phyloP scores from a whole-genome alignment of 768 basidiomycete species.

The Boletus barrowsii region DNA sequence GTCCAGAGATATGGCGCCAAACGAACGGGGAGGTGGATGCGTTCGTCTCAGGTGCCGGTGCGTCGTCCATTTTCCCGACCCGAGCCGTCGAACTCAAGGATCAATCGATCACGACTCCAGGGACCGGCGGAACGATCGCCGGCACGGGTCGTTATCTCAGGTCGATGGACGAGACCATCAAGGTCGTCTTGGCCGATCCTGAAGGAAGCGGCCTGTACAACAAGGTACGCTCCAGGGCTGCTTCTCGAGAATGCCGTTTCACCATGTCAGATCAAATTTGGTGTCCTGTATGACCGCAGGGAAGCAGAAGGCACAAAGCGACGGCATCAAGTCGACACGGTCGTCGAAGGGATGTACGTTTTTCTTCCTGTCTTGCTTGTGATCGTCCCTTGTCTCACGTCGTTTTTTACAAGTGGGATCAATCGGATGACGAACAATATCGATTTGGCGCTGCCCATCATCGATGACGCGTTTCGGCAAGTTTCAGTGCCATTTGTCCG shows the following conservation, averaged over 20 bases:
- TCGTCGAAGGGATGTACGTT: conserved; percentile 85
- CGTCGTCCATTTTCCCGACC: conserved; percentile 1
- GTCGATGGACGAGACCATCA: conserved; percentile 59
- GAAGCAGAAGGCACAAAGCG: conserved; percentile 93
- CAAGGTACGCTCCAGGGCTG: conserved; percentile 49
- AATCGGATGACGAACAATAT: conserved; percentile 93
- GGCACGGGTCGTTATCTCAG: conserved; percentile 82
- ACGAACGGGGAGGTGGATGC: conserved; percentile 78
- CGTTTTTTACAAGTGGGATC: conserved; percentile 61
- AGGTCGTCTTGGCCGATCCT: conserved; percentile 83
- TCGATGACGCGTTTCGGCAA: conserved; percentile 88
- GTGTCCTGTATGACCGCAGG: conserved; percentile 91
- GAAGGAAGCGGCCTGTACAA: conserved; percentile 95
- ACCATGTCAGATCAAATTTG: conserved; percentile 65
- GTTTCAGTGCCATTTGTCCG: background rate
- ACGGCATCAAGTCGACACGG: conserved; percentile 92
- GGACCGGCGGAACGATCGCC: conserved; percentile 95
- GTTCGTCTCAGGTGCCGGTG: conserved; percentile 89
- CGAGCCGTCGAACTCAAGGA: background rate
- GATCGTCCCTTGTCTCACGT: background rate
- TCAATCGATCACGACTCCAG: conserved; percentile 38
- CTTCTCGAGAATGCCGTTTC: background rate
- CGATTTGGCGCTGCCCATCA: conserved; percentile 74
- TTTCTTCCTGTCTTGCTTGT: background rate
- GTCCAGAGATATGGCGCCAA: conserved; percentile 94